Conservation (phyloP, 2,329 filamentous ascomycete species). For the Aspergillus japonicus region DNA sequence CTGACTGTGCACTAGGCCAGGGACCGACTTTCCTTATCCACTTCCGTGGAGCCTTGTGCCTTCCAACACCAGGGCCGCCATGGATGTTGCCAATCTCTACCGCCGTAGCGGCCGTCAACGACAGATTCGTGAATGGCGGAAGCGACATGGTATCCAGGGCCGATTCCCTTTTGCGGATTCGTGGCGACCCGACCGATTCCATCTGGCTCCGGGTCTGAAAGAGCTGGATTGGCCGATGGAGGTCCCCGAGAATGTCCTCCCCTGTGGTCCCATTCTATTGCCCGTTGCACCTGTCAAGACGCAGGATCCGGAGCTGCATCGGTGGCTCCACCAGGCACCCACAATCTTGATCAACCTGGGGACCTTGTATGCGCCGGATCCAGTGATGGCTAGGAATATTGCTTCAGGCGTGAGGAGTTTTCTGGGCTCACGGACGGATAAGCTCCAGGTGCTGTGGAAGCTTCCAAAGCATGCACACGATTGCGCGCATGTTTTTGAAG, state of each 20-base stretch:
- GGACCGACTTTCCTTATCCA: neutral
- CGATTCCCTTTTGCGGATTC: slow-evolving; percentile 1
- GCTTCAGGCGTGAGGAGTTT: neutral
- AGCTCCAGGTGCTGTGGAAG: slow-evolving; percentile 3
- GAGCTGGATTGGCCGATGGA: slow-evolving; percentile 1
- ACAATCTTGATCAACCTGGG: neutral
- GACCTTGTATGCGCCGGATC: neutral
- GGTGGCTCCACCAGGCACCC: neutral
- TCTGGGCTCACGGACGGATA: neutral
- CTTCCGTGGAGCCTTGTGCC: neutral
- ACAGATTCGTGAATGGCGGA: slow-evolving; percentile 1
- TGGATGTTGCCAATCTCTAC: neutral
- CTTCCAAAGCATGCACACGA: neutral
- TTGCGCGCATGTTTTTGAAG: neutral
- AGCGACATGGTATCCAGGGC: neutral
- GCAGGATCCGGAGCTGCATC: neutral
- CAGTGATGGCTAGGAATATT: neutral
- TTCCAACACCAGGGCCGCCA: neutral
- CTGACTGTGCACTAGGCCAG: neutral
- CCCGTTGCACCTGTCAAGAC: neutral
- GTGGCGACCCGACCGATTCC: slow-evolving; percentile 1
- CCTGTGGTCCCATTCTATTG: neutral
- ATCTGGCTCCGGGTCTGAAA: neutral
- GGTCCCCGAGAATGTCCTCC: neutral
- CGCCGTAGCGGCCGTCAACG: neutral